Evolutionary conservation across 352 stramenopile species (phyloP).

Genomic region (Phytophthora vignae): DNA sequence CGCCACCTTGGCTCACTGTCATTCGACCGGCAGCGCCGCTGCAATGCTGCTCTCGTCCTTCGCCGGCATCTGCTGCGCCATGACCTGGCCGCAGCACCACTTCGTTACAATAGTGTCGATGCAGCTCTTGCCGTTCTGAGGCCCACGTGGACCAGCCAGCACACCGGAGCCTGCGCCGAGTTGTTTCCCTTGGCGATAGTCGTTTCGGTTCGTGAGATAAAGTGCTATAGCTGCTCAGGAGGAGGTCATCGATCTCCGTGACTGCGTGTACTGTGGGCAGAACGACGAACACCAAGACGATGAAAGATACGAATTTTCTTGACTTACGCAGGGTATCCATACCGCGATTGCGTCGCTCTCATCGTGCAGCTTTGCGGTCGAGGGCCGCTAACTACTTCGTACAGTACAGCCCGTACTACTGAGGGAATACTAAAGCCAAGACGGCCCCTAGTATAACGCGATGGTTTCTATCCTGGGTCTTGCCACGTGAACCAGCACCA

Average conservation of each 20-base stretch:
- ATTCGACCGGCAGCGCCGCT: too few relatives aligned
- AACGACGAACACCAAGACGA: background rate
- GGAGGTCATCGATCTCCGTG: conserved; percentile 13
- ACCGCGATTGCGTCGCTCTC: background rate
- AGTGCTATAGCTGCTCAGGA: conserved; percentile 7
- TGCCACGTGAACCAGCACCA: background rate
- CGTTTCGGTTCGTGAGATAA: background rate
- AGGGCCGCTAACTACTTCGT: too few relatives aligned
- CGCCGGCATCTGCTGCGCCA: too few relatives aligned
- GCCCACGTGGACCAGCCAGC: conserved; percentile 18
- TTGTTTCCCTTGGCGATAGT: background rate
- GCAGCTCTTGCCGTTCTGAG: too few relatives aligned
- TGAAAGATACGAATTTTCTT: background rate
- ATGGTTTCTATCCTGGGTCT: background rate
- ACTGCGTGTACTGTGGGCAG: background rate
- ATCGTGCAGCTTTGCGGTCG: too few relatives aligned
- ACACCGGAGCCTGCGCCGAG: conserved; percentile 2
- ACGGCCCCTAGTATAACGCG: background rate
- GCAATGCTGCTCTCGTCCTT: too few relatives aligned
- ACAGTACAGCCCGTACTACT: too few relatives aligned
- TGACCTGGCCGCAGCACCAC: too few relatives aligned
- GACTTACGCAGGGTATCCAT: background rate
- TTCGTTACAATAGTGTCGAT: too few relatives aligned
- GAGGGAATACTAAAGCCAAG: background rate
- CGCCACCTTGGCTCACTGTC: too few relatives aligned